Evolutionary conservation across 495 filamentous ascomycete genomes (phyloP), one percentile per base, ranked within the genome.

Genomic region (Penicillium macrosclerotiorum): DNA sequence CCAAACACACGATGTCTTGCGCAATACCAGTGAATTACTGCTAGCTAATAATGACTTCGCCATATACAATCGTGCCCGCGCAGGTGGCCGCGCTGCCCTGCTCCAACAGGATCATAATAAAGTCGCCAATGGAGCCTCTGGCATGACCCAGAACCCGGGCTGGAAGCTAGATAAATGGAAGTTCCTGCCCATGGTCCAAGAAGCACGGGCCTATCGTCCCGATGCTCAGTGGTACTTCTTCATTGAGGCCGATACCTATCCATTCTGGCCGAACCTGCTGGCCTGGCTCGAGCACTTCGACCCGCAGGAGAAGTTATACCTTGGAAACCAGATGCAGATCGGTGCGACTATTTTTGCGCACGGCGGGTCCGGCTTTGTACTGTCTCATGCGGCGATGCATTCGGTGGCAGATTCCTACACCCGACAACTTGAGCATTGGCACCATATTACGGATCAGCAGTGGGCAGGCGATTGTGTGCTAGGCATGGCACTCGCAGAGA

Each of bases 121-220:
- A 23, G 68, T 71, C 33, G 45, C 47, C 26, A 71, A 66, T 41
- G 52, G 59, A 12, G 48, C 64, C 0, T 49, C 59, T 24, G 71
- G 68, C 7, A 71, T 68, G 51, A 51, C 37, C 3, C 59, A 62
- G 16, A 73, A 71, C 19, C 67, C 71, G 1, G 84, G 79, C 16
- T 88, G 83, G 82, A 73, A 71, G 41, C 66, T 85, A 11, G 83
- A 88, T 62, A 85, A 84, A 57, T 86, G 80, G 73, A 88, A 86
- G 61, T 86, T 86, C 57, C 65, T 88, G 5, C 79, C 82, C 3
- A 81, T 82, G 71, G 72, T 85, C 49, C 71, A 79, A 31, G 66
- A 77, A 22, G 76, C 81, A 14, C 76, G 75, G 55, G 54, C 59
- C 20, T 62, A 70, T 59, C 62, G 65, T 9, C 74, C 75, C n/a